phyloP scores from a whole-genome alignment of 2,329 filamentous ascomycete genomes.

The Fusarium coffeatum region DNA sequence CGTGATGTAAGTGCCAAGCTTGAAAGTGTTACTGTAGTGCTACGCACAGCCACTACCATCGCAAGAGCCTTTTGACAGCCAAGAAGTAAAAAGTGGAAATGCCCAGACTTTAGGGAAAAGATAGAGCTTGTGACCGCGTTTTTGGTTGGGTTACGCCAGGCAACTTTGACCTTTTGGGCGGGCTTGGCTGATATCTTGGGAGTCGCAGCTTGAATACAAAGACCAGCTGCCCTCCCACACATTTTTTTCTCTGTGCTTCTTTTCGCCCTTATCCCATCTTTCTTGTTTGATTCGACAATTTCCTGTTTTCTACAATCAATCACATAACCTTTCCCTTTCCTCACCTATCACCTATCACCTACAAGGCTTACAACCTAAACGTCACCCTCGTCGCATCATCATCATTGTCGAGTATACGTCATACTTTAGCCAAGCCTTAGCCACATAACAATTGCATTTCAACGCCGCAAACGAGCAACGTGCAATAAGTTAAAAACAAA shows the following conservation, averaged over 20 bases:
- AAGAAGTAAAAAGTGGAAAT: slow-evolving; percentile 36
- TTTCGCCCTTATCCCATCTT: slow-evolving; percentile 3
- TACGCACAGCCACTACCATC: slow-evolving; percentile 32
- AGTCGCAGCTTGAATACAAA: slow-evolving; percentile 22
- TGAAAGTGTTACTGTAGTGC: slow-evolving; percentile 5
- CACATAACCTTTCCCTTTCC: neutral
- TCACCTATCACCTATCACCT: neutral
- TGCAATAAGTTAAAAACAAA: slow-evolving; percentile 2
- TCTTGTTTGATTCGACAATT: neutral
- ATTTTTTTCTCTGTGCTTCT: neutral
- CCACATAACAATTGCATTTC: slow-evolving; percentile 20
- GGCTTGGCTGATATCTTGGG: slow-evolving; percentile 26
- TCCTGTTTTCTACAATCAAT: slow-evolving; percentile 22
- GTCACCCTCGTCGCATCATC: slow-evolving; percentile 20
- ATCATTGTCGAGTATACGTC: neutral
- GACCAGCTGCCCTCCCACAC: slow-evolving; percentile 24
- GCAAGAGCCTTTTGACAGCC: slow-evolving; percentile 17
- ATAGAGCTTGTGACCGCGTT: slow-evolving; percentile 27
- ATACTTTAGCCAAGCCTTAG: neutral
- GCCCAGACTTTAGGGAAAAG: slow-evolving; percentile 3
- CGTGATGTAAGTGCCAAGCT: slow-evolving; percentile 36
- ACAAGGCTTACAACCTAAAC: slow-evolving; percentile 4
- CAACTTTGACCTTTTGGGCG: slow-evolving; percentile 21
- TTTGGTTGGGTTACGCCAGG: slow-evolving; percentile 10
- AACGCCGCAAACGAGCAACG: slow-evolving; percentile 17